A percentile compares a stretch with the other conserved stretches of the same genome.
Evolutionary conservation across 176 grass and related monocot genomes (phyloP).

Genomic region (Eragrostis curvula): DNA sequence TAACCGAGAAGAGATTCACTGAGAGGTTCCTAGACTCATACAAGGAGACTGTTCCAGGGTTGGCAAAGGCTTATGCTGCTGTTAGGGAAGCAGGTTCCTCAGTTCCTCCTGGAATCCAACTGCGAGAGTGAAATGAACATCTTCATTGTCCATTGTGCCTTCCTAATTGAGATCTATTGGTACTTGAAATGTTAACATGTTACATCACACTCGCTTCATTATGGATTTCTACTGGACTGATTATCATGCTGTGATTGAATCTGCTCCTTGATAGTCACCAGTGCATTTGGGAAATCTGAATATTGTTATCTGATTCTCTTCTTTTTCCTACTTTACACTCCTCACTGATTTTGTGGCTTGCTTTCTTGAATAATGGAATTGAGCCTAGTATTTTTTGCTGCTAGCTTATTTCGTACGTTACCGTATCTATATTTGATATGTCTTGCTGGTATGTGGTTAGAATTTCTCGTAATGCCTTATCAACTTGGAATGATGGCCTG

Average conservation of each 20-base stretch:
- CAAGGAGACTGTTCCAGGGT: slow-evolving; percentile 29
- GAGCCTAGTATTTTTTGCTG: not conserved
- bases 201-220: not conserved
- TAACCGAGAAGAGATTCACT: not conserved
- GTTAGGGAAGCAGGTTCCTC: slow-evolving; percentile 15
- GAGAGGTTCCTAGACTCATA: slow-evolving; percentile 29
- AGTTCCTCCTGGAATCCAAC: not conserved
- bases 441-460: not conserved
- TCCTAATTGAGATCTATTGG: not conserved
- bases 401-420: not conserved
- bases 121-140: not conserved
- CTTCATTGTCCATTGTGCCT: not conserved
- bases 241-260: not conserved
- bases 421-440: not conserved
- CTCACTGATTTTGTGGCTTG: not conserved
- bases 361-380: not conserved
- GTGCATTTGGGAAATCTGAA: not conserved
- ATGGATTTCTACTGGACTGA: not conserved
- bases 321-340: not conserved
- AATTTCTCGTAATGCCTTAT: not conserved
- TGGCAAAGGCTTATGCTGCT: slow-evolving; percentile 34
- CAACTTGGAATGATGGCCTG: not conserved
- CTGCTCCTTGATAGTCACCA: not conserved
- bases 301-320: not conserved
- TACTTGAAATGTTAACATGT: not conserved